Percentiles rank a stretch among this genome's conserved stretches.
Evolutionary conservation across 768 basidiomycete genomes (phyloP).

Genomic region (Macrolepiota dolichaula): DNA sequence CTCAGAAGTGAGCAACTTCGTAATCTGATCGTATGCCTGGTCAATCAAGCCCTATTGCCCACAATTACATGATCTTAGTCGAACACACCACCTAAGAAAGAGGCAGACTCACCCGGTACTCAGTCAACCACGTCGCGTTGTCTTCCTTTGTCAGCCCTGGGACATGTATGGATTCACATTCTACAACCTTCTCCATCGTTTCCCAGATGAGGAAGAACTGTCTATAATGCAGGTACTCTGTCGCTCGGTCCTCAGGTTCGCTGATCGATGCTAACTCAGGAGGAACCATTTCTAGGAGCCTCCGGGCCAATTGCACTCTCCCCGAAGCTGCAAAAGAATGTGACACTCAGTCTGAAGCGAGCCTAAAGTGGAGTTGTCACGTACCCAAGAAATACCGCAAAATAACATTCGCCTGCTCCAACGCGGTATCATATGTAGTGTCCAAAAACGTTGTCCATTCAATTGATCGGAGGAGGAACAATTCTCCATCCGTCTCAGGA

Average conservation of each 20-base stretch:
- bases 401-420: slow-evolving; percentile 86
- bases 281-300: slow-evolving; percentile 58
- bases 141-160: slow-evolving; percentile 58
- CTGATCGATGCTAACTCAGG: slow-evolving; percentile 55
- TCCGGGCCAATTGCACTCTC: slow-evolving; percentile 63
- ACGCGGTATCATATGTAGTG: slow-evolving; percentile 70
- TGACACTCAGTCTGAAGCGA: neutral
- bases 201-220: slow-evolving; percentile 81
- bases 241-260: slow-evolving; percentile 69
- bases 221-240: slow-evolving; percentile 75
- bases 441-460: slow-evolving; percentile 89
- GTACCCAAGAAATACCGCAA: slow-evolving; percentile 86
- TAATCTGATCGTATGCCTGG: slow-evolving; percentile 58
- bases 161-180: slow-evolving; percentile 55
- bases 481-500: slow-evolving; percentile 54
- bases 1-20: slow-evolving; percentile 71
- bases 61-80: neutral
- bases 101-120: slow-evolving; percentile 49
- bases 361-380: slow-evolving; percentile 16
- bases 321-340: slow-evolving; percentile 52
- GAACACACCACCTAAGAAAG: neutral
- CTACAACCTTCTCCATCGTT: slow-evolving; percentile 55
- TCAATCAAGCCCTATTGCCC: slow-evolving; percentile 52
- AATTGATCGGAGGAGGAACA: slow-evolving; percentile 75
- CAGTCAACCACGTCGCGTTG: slow-evolving; percentile 55